Base-by-base conservation (phyloP, 2,329 filamentous ascomycete species). In the Penicillium hordei region DNA sequence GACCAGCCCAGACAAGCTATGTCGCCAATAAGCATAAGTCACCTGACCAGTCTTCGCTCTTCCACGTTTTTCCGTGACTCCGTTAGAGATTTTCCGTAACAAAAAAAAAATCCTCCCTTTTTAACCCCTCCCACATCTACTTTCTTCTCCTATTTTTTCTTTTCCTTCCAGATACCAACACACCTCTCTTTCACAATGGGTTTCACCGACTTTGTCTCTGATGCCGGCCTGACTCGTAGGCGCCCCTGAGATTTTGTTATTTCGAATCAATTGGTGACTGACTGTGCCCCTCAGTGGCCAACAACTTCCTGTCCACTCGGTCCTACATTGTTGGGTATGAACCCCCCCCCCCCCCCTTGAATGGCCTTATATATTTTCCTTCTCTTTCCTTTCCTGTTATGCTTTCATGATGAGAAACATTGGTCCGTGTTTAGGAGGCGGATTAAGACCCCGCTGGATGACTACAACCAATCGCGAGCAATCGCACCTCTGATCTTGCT, bases 351-450 rank as follows among this genome's bases (percentile, higher is more conserved):
- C 65, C 62, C 36, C 49, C 53, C 23, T 29, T 23, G 40, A 42
- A 38, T 44, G 51, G 57, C 44, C 31, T 12, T 10, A 57, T 43
- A 33, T 31, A 52, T 61, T 48, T 65, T 63, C 66, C 65, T 54
- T 71, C 60, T 29, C 64, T 46, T 53, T 25, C 33, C 43, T 48
- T 60, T 38, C 9, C 52, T 34, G 21, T 55, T 61, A 62, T 65
- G 64, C 65, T 76, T 74, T 69, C 69, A 83, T 89, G 89, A 93
- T 92, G 90, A 93, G 83, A 89, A 83, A 82, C 82, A 87, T 93
- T 93, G 89, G 90, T 93, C 90, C 90, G 89, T 93, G 90, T 94
- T 93, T 87, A 90, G 85, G 89, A 93, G 88, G 87, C 87, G 89
- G 86, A 84, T 91, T 90, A 93, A 93, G 89, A 93, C 89, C 82